phyloP scores from a whole-genome alignment of 176 grass and related monocot genomes.

The Rhynchospora breviuscula region DNA sequence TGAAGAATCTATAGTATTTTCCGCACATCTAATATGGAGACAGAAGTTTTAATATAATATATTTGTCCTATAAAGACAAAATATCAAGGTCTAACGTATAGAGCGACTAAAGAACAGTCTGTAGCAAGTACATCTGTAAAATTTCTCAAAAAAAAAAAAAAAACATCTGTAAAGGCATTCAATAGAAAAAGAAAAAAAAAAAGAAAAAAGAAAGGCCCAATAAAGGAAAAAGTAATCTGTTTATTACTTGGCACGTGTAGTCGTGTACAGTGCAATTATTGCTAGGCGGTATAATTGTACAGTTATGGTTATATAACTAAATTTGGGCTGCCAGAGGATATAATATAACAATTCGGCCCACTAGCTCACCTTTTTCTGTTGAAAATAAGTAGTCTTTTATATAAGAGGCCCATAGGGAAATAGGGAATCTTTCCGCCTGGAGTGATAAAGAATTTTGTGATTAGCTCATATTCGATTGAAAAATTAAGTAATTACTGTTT shows the following conservation, averaged over 20 bases:
- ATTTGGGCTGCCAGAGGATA: neutral
- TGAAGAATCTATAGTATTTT: neutral
- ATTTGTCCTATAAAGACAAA: neutral
- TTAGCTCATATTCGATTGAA: no score
- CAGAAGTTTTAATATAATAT: neutral
- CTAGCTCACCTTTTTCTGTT: neutral
- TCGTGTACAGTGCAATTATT: neutral
- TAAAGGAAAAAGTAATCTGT: no score
- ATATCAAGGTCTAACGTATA: neutral
- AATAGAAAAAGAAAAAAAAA: no score
- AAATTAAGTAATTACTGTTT: no score
- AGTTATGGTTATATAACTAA: neutral
- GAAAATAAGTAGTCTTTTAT: neutral
- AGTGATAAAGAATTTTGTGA: no score
- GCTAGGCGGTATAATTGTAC: neutral
- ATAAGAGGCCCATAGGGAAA: neutral
- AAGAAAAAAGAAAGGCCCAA: no score
- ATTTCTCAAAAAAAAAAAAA: neutral
- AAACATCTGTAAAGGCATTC: neutral
- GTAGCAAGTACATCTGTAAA: neutral
- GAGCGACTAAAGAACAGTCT: neutral
- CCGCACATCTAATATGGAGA: neutral
- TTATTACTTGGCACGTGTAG: neutral
- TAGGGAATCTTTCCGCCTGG: no score
- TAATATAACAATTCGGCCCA: neutral